A percentile compares a stretch with the other conserved stretches of the same genome.
These are phyloP conservation scores for Sclerospora graminicola DNA, from an alignment of 352 stramenopile genomes.

Conservation along the genomic window DNA sequence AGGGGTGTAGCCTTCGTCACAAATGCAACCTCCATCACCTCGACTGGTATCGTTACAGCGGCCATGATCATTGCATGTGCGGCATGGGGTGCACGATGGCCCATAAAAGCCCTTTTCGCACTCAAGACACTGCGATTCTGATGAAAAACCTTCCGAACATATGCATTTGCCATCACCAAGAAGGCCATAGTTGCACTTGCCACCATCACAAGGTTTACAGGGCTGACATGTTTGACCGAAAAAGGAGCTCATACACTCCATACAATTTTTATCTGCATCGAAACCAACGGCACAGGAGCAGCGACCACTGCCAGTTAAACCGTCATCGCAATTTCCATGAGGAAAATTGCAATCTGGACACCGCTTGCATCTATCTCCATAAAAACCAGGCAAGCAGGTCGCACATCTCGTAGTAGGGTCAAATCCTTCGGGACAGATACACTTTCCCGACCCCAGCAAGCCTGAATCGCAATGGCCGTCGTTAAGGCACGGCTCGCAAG, in stretches of 20 bases:
- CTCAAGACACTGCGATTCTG: constrained; percentile 63
- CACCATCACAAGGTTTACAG: constrained; percentile 73
- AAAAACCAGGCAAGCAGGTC: constrained; percentile 71
- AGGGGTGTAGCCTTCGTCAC: constrained; percentile 73
- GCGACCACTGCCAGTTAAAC: constrained; percentile 58
- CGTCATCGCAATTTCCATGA: constrained; percentile 78
- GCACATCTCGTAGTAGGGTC: constrained; percentile 63
- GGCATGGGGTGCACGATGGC: constrained; percentile 61
- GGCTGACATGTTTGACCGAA: constrained; percentile 58
- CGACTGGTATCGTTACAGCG: constrained; percentile 59
- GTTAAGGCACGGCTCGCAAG: constrained; percentile 69
- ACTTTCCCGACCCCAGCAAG: constrained; percentile 46
- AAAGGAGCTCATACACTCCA: constrained; percentile 80
- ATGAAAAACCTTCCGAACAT: constrained; percentile 69
- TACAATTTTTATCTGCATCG: constrained; percentile 55
- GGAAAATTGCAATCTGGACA: constrained; percentile 80
- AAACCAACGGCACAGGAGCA: constrained; percentile 83
- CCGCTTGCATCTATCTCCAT: constrained; percentile 51
- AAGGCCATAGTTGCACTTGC: constrained; percentile 71
- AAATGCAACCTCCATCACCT: constrained; percentile 71
- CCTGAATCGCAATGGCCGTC: constrained; percentile 62
- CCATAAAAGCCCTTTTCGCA: constrained; percentile 67
- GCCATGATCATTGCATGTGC: constrained; percentile 76
- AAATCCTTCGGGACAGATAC: constrained; percentile 62
- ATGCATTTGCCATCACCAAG: constrained; percentile 67